These are phyloP conservation scores for Picea abies DNA, from an alignment of 83 land plant genomes.

Conservation along the genomic window DNA sequence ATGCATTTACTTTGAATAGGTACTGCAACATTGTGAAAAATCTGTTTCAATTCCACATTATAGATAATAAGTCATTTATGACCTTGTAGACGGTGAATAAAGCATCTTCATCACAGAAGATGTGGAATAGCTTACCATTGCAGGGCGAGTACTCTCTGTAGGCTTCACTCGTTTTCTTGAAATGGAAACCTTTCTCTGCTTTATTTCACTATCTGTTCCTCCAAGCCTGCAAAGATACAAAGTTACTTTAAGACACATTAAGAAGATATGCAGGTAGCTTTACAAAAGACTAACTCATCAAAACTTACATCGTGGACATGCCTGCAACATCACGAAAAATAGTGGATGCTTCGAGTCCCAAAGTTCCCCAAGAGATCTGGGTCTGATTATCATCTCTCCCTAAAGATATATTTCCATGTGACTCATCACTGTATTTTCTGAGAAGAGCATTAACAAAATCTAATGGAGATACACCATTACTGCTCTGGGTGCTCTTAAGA, in stretches of 20 bases:
- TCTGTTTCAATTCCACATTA: not conserved
- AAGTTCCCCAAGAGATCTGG: constrained; percentile 37
- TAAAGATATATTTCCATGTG: not conserved
- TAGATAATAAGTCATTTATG: not conserved
- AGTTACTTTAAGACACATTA: not conserved
- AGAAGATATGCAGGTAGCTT: not conserved
- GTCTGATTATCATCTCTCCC: constrained; percentile 11
- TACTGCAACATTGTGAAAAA: not conserved
- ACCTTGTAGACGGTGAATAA: not conserved
- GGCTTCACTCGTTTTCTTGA: constrained; percentile 33
- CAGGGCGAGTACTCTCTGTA: constrained; percentile 47
- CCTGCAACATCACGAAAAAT: constrained; percentile 50
- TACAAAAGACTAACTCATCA: not conserved
- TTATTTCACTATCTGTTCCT: constrained; percentile 59
- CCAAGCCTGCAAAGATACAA: constrained; percentile 47
- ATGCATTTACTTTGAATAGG: not conserved
- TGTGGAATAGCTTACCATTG: constrained; percentile 35
- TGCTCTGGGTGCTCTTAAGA: constrained; percentile 36
- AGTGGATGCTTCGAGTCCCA: constrained; percentile 48
- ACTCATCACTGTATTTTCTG: constrained; percentile 27
- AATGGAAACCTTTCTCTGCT: constrained; percentile 36
- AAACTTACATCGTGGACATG: constrained; percentile 64
- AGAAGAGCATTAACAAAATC: constrained; percentile 44
- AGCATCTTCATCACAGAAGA: not conserved
- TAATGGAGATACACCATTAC: constrained; percentile 37